Conservation (phyloP, 306 rosid species). For the Clitoria ternatea region DNA sequence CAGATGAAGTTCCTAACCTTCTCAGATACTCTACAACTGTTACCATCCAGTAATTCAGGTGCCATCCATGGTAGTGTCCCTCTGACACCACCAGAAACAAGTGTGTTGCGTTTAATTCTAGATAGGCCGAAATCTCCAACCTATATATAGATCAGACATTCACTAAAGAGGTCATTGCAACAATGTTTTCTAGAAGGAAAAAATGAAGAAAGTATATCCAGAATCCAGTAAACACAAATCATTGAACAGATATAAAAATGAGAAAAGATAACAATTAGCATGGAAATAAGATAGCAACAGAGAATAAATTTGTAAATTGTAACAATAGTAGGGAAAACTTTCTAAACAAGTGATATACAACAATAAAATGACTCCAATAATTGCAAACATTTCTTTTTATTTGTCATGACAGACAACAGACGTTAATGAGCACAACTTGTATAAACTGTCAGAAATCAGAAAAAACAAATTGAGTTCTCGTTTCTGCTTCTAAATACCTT, state of each 20-base stretch:
- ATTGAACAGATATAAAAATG: background rate
- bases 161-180: conserved; percentile 15
- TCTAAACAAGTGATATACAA: background rate
- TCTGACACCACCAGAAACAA: conserved; percentile 89
- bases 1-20: conserved; percentile 53
- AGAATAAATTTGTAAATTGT: conserved; percentile 14
- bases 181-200: background rate
- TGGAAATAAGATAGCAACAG: background rate
- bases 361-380: background rate
- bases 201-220: background rate
- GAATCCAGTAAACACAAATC: background rate
- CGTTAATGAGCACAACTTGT: background rate
- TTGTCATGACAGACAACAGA: background rate
- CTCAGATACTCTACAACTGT: conserved; percentile 80
- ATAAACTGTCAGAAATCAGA: background rate
- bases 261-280: background rate
- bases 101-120: conserved; percentile 81
- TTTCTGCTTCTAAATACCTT: conserved; percentile 54
- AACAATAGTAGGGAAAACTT: background rate
- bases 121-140: conserved; percentile 95
- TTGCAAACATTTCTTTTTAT: background rate
- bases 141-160: conserved; percentile 45
- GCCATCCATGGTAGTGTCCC: conserved; percentile 99
- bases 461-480: background rate
- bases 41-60: conserved; percentile 81